These are phyloP conservation scores for Psilocybe subaeruginosa DNA, from an alignment of 768 basidiomycete species.

Conservation along the genomic window DNA sequence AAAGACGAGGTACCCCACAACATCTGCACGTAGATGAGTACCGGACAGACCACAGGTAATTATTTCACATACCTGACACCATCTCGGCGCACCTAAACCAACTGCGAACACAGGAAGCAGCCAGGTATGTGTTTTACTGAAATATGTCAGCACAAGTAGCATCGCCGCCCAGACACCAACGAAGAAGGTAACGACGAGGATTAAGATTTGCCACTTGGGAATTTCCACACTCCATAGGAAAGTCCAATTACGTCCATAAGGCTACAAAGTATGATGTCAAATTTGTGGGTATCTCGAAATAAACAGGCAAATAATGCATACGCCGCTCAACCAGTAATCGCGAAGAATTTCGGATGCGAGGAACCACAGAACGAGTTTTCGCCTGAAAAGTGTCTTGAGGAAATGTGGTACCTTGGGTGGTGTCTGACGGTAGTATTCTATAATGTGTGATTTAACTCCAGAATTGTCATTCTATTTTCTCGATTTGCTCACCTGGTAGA, in stretches of 20 bases:
- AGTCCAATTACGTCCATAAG: slow-evolving; percentile 93
- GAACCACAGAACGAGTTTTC: slow-evolving; percentile 96
- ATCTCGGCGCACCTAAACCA: slow-evolving; percentile 89
- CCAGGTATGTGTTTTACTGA: slow-evolving; percentile 96
- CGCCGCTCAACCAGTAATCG: slow-evolving; percentile 91
- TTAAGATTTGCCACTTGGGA: slow-evolving; percentile 79
- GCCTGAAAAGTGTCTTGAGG: slow-evolving; percentile 83
- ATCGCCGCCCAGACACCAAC: slow-evolving; percentile 82
- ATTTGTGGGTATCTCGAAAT: neutral
- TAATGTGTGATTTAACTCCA: slow-evolving; percentile 12
- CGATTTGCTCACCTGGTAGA: slow-evolving; percentile 61
- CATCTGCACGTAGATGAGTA: slow-evolving; percentile 50
- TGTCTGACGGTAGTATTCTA: slow-evolving; percentile 89
- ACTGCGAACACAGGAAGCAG: slow-evolving; percentile 93
- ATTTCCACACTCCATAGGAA: slow-evolving; percentile 90
- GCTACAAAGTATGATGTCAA: slow-evolving; percentile 44
- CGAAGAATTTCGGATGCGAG: slow-evolving; percentile 88
- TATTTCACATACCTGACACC: slow-evolving; percentile 79
- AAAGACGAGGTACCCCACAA: slow-evolving; percentile 95
- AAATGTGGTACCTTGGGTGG: slow-evolving; percentile 96
- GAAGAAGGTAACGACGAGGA: slow-evolving; percentile 86
- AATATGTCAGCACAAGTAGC: slow-evolving; percentile 75
- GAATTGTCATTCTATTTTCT: neutral
- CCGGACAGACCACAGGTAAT: slow-evolving; percentile 6
- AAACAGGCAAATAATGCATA: slow-evolving; percentile 38